Evolutionary conservation across 495 filamentous ascomycete species (phyloP).

Genomic region (Lepraria neglecta): DNA sequence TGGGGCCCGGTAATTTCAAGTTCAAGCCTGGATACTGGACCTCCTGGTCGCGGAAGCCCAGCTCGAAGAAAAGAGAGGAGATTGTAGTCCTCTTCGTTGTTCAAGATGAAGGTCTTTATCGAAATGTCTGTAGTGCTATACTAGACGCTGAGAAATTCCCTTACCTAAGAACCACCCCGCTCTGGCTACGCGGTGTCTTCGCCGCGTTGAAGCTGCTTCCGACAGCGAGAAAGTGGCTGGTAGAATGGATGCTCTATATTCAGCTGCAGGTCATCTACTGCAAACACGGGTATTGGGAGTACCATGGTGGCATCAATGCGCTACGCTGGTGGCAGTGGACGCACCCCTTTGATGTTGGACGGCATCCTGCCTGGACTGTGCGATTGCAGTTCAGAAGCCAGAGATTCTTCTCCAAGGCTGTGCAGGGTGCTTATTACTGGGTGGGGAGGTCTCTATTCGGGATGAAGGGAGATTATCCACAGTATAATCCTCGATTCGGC

Average conservation of each 20-base stretch:
- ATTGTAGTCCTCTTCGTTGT: not conserved
- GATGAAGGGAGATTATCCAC: too few relatives aligned
- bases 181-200: not conserved
- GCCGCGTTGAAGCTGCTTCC: not conserved
- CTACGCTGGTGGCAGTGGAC: constrained; percentile 1
- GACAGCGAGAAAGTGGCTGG: not conserved
- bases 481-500: too few relatives aligned
- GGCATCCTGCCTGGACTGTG: not conserved
- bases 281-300: constrained; percentile 9
- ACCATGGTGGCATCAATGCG: constrained; percentile 11
- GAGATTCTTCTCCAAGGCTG: too few relatives aligned
- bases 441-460: too few relatives aligned
- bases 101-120: not conserved
- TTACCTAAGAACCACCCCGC: not conserved
- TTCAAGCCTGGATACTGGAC: constrained; percentile 8
- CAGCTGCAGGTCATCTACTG: constrained; percentile 2
- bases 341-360: not conserved
- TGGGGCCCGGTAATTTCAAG: not conserved
- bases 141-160: constrained; percentile 6
- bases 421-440: too few relatives aligned
- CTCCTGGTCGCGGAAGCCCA: not conserved
- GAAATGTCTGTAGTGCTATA: not conserved
- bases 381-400: too few relatives aligned
- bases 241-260: not conserved
- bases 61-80: not conserved